Percentiles rank a stretch among this genome's conserved stretches.
Evolutionary conservation across 2,329 filamentous ascomycete genomes (phyloP).

Genomic region (Alternaria sp.): DNA sequence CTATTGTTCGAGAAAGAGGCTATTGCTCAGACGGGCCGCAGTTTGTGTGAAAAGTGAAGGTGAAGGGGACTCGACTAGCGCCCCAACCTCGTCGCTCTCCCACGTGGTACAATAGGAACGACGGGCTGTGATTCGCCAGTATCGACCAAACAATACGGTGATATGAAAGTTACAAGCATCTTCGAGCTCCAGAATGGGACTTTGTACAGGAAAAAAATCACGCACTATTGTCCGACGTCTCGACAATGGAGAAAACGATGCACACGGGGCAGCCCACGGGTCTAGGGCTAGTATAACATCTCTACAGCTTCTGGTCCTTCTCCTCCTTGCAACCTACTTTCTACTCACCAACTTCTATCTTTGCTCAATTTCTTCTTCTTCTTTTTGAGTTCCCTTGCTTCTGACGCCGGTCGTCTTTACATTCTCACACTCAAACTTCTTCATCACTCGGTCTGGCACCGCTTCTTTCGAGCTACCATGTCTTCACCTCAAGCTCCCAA

Average conservation of each 20-base stretch:
- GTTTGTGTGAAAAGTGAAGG: not conserved
- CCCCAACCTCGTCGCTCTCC: not conserved
- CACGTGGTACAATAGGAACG: not conserved
- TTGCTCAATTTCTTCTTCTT: not conserved
- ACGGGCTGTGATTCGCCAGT: not conserved
- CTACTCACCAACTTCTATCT: not conserved
- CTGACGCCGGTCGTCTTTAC: conserved; percentile 11
- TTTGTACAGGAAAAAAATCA: not conserved
- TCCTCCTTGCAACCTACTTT: not conserved
- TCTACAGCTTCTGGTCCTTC: not conserved
- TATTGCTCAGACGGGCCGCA: not conserved
- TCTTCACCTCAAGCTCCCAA: not conserved
- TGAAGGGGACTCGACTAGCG: conserved; percentile 1
- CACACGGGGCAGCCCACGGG: not conserved
- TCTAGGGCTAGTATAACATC: not conserved
- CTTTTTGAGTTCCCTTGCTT: not conserved
- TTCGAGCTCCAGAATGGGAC: not conserved
- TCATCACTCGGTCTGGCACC: not conserved
- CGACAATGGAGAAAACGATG: not conserved
- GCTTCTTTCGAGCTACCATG: not conserved
- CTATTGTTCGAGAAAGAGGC: not conserved
- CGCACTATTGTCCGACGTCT: conserved; percentile 1
- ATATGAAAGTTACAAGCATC: not conserved
- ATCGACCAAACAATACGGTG: not conserved
- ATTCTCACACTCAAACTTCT: not conserved